These are phyloP conservation scores for Gigaspora rosea DNA, from an alignment of 192 early-diverging fungal species.

Conservation along the genomic window DNA sequence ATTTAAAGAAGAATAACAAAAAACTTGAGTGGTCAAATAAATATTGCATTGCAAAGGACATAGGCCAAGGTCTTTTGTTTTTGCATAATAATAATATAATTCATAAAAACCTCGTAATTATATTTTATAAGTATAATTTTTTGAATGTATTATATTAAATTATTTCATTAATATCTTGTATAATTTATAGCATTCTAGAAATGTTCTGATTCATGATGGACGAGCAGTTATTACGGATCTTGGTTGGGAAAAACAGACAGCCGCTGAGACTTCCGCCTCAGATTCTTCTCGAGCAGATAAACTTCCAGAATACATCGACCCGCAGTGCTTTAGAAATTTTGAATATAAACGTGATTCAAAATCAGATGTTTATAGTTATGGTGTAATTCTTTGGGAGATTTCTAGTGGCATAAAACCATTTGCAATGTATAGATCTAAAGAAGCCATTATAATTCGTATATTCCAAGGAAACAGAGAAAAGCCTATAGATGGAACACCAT, in stretches of 20 bases:
- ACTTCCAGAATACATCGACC: no score
- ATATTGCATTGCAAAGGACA: constrained; percentile 37
- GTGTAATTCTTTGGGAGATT: constrained; percentile 44
- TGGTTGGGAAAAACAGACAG: no score
- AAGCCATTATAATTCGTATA: constrained; percentile 38
- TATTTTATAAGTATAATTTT: no score
- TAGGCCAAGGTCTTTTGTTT: constrained; percentile 18
- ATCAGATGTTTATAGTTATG: constrained; percentile 42
- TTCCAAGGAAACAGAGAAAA: constrained; percentile 42
- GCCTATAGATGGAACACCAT: constrained; percentile 39
- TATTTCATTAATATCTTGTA: no score
- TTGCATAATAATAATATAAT: not conserved
- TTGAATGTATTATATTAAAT: no score
- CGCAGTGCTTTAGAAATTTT: not conserved
- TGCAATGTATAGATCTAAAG: constrained; percentile 35
- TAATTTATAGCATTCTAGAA: no score
- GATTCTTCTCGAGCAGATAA: no score
- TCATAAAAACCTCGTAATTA: no score
- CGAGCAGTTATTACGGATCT: no score
- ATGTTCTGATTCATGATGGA: no score
- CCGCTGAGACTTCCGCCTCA: no score
- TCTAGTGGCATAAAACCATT: constrained; percentile 41
- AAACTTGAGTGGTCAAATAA: constrained; percentile 41
- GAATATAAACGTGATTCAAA: not conserved
- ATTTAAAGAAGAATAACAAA: constrained; percentile 39